Evolutionary conservation across 2,329 filamentous ascomycete species (phyloP).

Genomic region (Pseudogymnoascus sp.): DNA sequence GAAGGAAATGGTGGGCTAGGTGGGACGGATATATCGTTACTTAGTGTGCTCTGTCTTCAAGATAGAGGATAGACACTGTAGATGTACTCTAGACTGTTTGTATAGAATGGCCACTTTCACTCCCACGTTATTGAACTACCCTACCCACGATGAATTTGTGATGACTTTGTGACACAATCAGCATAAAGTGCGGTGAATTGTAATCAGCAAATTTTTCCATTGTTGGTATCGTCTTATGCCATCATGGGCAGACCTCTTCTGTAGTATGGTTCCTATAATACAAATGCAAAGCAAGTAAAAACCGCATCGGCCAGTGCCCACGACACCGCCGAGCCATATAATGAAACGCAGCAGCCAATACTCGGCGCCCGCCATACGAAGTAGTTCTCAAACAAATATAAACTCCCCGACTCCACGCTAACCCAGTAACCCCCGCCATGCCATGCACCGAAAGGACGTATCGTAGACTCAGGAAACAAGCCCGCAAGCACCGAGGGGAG

Average conservation of each 20-base stretch:
- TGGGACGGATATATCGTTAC: neutral
- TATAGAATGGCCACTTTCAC: neutral
- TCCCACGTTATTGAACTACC: neutral
- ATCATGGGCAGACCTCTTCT: neutral
- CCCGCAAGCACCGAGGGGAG: neutral
- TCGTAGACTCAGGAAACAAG: neutral
- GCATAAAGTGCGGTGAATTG: neutral
- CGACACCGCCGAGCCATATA: neutral
- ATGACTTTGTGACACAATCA: neutral
- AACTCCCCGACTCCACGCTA: slow-evolving; percentile 4
- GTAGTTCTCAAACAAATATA: slow-evolving; percentile 1
- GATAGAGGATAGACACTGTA: neutral
- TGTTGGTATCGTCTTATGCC: neutral
- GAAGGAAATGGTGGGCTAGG: neutral
- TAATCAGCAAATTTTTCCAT: slow-evolving; percentile 6
- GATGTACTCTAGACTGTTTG: slow-evolving; percentile 5
- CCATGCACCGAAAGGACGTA: neutral
- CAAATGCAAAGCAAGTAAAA: neutral
- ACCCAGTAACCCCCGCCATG: neutral
- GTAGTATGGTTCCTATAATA: neutral
- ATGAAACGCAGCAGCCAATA: neutral
- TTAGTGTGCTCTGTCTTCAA: slow-evolving; percentile 1
- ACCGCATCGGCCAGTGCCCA: neutral
- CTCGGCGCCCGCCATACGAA: neutral
- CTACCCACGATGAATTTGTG: neutral